Evolutionary conservation across 2,329 filamentous ascomycete genomes (phyloP).

Genomic region (Rhexocercosporidium sp.): DNA sequence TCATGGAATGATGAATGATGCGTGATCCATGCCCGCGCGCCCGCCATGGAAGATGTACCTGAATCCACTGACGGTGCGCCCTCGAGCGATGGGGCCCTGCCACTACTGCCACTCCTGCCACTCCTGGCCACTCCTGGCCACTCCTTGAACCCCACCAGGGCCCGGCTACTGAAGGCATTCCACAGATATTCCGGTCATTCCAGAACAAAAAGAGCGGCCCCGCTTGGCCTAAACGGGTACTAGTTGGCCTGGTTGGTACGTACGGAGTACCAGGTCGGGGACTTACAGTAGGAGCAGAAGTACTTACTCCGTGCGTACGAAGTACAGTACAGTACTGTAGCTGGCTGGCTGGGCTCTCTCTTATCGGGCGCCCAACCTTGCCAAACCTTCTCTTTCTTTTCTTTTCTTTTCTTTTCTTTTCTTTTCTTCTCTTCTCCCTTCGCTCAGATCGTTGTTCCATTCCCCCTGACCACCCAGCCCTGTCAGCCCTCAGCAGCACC

Average conservation of each 20-base stretch:
- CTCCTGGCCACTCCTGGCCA: neutral
- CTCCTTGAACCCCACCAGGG: neutral
- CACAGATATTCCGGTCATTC: neutral
- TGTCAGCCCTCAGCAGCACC: neutral
- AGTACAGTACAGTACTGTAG: no score
- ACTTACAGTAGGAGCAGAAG: no score
- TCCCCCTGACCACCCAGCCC: neutral
- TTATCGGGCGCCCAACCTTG: neutral
- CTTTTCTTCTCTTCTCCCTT: neutral
- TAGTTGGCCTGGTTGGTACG: neutral
- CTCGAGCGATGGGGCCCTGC: neutral
- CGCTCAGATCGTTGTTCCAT: neutral
- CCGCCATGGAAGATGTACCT: no score
- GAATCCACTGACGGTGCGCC: conserved; percentile 1
- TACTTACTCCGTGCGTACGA: no score
- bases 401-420: neutral
- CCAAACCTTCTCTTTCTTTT: neutral
- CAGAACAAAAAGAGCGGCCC: neutral
- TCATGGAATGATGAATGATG: no score
- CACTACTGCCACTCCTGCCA: neutral
- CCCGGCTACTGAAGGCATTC: conserved; percentile 7
- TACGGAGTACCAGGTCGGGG: no score
- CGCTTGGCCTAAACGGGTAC: neutral
- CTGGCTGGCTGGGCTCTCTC: no score
- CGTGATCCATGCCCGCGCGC: no score